These are phyloP conservation scores for Calonectria henricotiae DNA, from an alignment of 2,329 filamentous ascomycete genomes.

Conservation along the genomic window DNA sequence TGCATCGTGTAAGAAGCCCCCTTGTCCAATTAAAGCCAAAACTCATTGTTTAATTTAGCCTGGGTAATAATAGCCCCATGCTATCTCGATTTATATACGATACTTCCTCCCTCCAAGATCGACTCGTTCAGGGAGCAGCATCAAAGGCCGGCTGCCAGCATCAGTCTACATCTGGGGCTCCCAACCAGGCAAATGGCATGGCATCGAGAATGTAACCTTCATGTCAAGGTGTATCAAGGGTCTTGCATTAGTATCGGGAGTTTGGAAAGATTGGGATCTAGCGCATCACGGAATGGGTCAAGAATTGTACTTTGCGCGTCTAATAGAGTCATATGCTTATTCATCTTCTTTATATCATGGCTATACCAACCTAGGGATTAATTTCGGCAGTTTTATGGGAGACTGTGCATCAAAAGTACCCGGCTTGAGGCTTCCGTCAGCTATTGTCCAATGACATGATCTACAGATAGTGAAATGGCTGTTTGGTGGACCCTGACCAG, in stretches of 20 bases:
- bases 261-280: background rate
- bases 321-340: background rate
- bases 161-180: background rate
- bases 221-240: background rate
- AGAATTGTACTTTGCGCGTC: background rate
- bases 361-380: too few relatives aligned
- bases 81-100: constrained; percentile 40
- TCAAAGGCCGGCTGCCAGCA: background rate
- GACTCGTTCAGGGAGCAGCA: constrained; percentile 7
- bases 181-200: background rate
- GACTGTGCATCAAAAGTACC: background rate
- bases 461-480: background rate
- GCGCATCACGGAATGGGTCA: background rate
- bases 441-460: background rate
- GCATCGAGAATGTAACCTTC: background rate
- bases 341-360: background rate
- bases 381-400: background rate
- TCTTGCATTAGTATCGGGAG: background rate
- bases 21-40: too few relatives aligned
- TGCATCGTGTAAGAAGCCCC: background rate
- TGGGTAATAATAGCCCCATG: background rate
- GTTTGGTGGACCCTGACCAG: background rate
- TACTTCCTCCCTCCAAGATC: constrained; percentile 34
- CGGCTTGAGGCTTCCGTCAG: background rate
- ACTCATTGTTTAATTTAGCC: background rate